phyloP scores from a whole-genome alignment of 257 asterid genomes.

The Scutellaria barbata region DNA sequence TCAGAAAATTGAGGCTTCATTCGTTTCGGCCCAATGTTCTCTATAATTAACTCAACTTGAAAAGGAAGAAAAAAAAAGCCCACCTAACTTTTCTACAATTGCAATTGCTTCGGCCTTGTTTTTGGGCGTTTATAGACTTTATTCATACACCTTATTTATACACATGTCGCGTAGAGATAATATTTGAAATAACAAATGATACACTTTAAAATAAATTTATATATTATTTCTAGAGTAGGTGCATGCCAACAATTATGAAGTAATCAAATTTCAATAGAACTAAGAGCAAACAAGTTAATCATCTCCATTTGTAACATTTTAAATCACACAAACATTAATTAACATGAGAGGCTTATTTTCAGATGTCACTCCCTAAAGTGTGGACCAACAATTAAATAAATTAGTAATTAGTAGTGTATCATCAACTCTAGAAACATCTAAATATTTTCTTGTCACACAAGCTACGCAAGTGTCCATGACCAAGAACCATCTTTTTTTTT shows the following conservation, averaged over 20 bases:
- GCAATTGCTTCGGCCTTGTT: no score
- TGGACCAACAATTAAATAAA: background rate
- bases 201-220: no score
- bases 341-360: background rate
- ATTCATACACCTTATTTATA: no score
- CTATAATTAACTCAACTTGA: no score
- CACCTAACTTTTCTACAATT: no score
- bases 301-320: constrained; percentile 20
- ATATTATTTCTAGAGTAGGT: background rate
- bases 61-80: no score
- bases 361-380: background rate
- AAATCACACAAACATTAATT: background rate
- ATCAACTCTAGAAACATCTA: background rate
- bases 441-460: background rate
- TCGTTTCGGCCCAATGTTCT: no score
- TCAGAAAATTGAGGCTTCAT: no score
- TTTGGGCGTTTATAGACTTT: no score
- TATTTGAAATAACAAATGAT: no score
- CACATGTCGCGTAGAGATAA: no score
- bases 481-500: no score
- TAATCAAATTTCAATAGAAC: background rate
- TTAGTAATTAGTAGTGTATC: background rate
- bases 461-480: background rate
- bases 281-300: background rate
- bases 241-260: background rate